These are phyloP conservation scores for Daucus carota DNA, from an alignment of 129 eudicot species.

Conservation along the genomic window DNA sequence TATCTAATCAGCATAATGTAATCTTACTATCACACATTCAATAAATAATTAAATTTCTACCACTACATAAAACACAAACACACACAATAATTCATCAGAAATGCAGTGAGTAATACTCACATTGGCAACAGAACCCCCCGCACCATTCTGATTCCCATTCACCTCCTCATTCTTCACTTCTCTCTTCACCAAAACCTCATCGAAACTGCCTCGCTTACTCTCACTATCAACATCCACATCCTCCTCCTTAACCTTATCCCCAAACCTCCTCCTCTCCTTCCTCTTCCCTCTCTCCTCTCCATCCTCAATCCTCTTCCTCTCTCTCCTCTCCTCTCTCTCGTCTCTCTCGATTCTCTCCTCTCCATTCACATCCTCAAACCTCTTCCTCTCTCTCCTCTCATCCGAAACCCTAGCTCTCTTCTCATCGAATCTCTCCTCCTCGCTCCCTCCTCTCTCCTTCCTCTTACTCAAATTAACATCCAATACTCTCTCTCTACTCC, in stretches of 20 bases:
- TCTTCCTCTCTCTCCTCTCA: slow-evolving; percentile 48
- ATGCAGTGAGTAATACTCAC: slow-evolving; percentile 34
- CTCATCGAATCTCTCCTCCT: slow-evolving; percentile 52
- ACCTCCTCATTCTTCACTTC: slow-evolving; percentile 26
- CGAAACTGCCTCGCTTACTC: slow-evolving; percentile 13
- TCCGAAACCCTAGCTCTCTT: slow-evolving; percentile 76
- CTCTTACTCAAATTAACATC: slow-evolving; percentile 35
- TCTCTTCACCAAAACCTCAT: slow-evolving; percentile 17
- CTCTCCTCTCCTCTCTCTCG: slow-evolving; percentile 14
- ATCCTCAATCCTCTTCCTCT: slow-evolving; percentile 21
- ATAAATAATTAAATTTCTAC: neutral
- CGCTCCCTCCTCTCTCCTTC: slow-evolving; percentile 57
- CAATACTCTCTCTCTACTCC: slow-evolving; percentile 31
- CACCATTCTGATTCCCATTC: neutral
- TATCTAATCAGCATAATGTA: neutral
- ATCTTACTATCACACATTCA: neutral
- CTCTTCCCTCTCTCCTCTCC: slow-evolving; percentile 24
- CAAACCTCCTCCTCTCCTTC: slow-evolving; percentile 54
- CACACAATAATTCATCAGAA: neutral
- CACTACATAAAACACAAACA: neutral
- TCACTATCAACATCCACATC: slow-evolving; percentile 17
- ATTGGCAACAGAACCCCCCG: slow-evolving; percentile 51
- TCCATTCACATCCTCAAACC: slow-evolving; percentile 43
- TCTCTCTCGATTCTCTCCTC: slow-evolving; percentile 20
- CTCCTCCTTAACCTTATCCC: slow-evolving; percentile 36